Evolutionary conservation across 2,329 filamentous ascomycete species (phyloP), one percentile per base, ranked within the genome.

Genomic region (Fusarium brachygibbosum): DNA sequence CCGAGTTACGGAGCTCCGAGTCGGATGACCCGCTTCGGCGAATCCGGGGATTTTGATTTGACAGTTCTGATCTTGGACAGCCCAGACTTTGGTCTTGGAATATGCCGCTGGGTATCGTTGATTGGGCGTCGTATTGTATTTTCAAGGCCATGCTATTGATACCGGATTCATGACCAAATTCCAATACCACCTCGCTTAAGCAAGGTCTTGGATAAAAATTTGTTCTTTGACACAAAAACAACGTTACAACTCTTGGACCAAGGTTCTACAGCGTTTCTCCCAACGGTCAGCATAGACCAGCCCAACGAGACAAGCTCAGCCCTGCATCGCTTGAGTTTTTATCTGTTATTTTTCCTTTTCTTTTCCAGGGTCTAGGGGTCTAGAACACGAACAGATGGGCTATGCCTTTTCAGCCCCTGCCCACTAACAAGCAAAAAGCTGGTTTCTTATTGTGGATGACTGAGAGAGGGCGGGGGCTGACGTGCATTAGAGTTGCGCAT

Each of bases 361-460:
- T 35, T 50, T 37, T 41, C 50, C 70, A 69, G 69, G 70, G 70
- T 69, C 70, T 67, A 69, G 70, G 69, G 69, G 58, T 67, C 60
- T 49, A 67, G 59, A 69, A 51, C 42, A 40, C 13, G 23, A 35
- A 45, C 58, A 45, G 23, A 60, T 71, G 61, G 61, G 23, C 46
- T 21, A 34, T 55, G 13, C 37, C 32, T 29, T 35, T 29, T 49
- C 54, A 49, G 63, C 52, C 65, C 66, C 66, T 68, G 59, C 44
- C 55, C 21, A 41, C 46, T 38, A 45, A 46, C 44, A 40, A 45
- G 28, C 35, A 58, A 46, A 73, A 73, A 70, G 71, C 71, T 73
- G 67, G 71, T 70, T 73, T 73, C 65, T 71, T 68, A 54, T 49
- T 31, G 37, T 50, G n/a, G 25, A 35, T 50, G 48, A 37, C 48